Conservation (phyloP, 192 early-diverging fungal species). For the Coemansia sp. region DNA sequence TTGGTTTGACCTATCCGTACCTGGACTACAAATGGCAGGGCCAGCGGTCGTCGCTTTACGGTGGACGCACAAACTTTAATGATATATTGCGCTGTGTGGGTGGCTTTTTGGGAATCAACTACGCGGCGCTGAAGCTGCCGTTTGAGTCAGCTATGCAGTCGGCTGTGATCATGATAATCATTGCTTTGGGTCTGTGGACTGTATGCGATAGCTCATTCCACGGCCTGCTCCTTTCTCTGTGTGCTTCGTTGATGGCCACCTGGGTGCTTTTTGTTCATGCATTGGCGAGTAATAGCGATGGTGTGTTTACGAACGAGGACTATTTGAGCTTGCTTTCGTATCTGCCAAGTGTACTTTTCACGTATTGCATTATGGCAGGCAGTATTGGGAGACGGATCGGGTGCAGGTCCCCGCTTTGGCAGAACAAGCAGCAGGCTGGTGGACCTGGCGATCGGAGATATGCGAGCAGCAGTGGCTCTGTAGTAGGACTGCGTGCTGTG, state of each 20-base stretch:
- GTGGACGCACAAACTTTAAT: constrained; percentile 21
- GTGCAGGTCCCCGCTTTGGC: constrained; percentile 25
- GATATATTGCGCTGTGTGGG: constrained; percentile 43
- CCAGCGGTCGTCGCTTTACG: too few relatives aligned
- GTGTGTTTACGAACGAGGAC: constrained; percentile 36
- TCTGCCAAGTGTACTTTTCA: constrained; percentile 44
- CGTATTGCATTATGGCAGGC: constrained; percentile 47
- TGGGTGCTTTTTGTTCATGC: constrained; percentile 41
- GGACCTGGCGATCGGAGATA: too few relatives aligned
- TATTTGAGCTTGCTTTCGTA: constrained; percentile 34
- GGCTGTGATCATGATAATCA: constrained; percentile 36
- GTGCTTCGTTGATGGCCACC: constrained; percentile 25
- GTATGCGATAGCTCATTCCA: constrained; percentile 48
- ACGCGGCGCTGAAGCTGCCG: constrained; percentile 47
- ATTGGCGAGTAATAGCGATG: constrained; percentile 11
- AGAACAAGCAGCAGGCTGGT: neutral
- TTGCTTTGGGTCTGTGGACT: constrained; percentile 46
- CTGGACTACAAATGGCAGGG: constrained; percentile 41
- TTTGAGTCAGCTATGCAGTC: constrained; percentile 44
- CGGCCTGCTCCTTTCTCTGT: constrained; percentile 33
- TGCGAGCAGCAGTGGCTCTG: neutral
- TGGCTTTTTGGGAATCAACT: constrained; percentile 49
- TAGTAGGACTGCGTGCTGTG: neutral
- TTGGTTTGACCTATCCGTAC: constrained; percentile 39
- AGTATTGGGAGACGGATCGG: constrained; percentile 32